phyloP scores from a whole-genome alignment of 208 protist species.

The Histomonas meleagridis region DNA sequence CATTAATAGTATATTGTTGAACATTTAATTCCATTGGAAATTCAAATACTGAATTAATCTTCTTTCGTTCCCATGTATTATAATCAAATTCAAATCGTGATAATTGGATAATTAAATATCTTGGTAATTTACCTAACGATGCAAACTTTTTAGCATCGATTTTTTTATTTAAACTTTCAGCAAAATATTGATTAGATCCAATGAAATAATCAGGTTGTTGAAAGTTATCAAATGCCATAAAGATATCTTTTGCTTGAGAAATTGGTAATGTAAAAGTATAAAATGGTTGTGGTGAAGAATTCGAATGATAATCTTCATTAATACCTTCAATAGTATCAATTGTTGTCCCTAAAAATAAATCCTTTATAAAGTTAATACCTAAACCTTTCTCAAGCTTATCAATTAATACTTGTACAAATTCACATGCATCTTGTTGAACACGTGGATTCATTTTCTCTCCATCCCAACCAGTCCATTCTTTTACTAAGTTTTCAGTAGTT shows the following conservation, averaged over 20 bases:
- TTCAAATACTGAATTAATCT: neutral
- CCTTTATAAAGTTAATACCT: neutral
- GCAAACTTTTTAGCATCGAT: neutral
- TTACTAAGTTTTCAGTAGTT: neutral
- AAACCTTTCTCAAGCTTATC: neutral
- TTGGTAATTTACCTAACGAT: neutral
- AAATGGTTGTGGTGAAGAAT: too few relatives aligned
- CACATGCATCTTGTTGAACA: constrained; percentile 1
- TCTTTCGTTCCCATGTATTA: neutral
- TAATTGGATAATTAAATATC: constrained; percentile 23
- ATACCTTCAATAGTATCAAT: neutral
- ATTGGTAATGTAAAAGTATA: neutral
- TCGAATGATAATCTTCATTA: neutral
- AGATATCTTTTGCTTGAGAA: neutral
- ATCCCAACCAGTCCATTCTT: constrained; percentile 2
- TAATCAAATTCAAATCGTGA: constrained; percentile 11
- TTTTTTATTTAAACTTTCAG: neutral
- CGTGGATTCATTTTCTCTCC: constrained; percentile 21
- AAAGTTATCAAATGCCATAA: neutral
- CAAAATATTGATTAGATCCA: neutral
- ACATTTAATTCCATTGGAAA: neutral
- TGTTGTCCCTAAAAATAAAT: neutral
- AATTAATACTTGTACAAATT: neutral
- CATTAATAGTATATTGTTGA: neutral
- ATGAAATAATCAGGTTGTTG: neutral